Base-by-base conservation (phyloP, 1,284 basidiomycete species). In the Prillingera fragicola region DNA sequence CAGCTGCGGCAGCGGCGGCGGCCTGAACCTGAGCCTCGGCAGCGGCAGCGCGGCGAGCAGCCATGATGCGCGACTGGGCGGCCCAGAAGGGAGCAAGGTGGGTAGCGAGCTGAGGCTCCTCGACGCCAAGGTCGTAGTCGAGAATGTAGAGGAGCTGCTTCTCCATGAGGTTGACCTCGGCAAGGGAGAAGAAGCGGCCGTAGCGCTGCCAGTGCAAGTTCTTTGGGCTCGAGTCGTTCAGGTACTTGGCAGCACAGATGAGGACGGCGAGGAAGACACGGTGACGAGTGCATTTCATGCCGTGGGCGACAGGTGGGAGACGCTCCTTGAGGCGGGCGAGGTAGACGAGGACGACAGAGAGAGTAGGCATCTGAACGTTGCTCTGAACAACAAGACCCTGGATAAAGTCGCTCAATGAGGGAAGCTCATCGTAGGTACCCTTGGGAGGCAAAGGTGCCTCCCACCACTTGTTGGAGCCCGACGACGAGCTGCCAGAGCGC, bases 231-330 rank as follows among this genome's bases (percentile, higher is more conserved):
- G 87, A 89, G 74, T 97, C 92, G 73, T 98, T 96, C 63, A 97
- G 80, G 73, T 97, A 97, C 74, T 98, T 98, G 58, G 91, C 86
- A 23, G 94, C 85, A 38, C 92, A 87, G 70, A 98, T 97, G 62
- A 97, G 82, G 0, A 87, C 84, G 28, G 94, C 92, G 56, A 98
- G 79, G 73, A 98, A 96, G 53, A 97, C 85, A 38, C 94, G 85
- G 70, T 96, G 92, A 40, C 88, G 81, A 5, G 92, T 92, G 71
- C 87, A 94, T 19, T 85, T 81, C 77, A 71, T 69, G 45, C 67
- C 59, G 38, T 53, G 51, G 34, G 89, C 83, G 69, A 89, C 80
- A 32, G 80, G 76, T 5, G 91, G 88, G 34, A 97, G 75, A 70
- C 85, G 89, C 34, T 77, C 69, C 48, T 82, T 81, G 48, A 98